phyloP scores from a whole-genome alignment of 1,284 basidiomycete genomes.

The Coniferiporia weirii region DNA sequence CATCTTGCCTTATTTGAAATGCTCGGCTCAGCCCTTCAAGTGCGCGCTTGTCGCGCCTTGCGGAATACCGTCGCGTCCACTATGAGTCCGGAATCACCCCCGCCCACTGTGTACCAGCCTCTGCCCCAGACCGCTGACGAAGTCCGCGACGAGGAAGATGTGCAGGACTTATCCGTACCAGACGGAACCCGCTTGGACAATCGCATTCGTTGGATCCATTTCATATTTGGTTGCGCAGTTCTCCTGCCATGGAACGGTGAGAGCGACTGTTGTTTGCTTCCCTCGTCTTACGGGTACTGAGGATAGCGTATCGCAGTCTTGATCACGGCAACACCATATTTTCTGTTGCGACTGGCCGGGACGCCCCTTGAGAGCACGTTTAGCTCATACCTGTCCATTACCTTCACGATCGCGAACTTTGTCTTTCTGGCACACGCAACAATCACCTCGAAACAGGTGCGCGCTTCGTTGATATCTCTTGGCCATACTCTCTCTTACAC shows the following conservation, averaged over 20 bases:
- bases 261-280: constrained; percentile 20
- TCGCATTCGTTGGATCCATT: constrained; percentile 51
- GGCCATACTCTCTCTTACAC: constrained; percentile 9
- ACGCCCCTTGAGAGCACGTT: constrained; percentile 57
- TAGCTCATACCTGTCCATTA: constrained; percentile 61
- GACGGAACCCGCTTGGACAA: not conserved
- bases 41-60: not conserved
- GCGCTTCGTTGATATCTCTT: not conserved
- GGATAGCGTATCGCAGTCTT: constrained; percentile 41
- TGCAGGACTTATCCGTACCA: not conserved
- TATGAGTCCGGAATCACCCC: not conserved
- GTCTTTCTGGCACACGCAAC: constrained; percentile 69
- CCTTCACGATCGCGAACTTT: constrained; percentile 62
- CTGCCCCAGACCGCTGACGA: constrained; percentile 6
- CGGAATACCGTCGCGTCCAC: not conserved
- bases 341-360: constrained; percentile 55
- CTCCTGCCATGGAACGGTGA: constrained; percentile 78
- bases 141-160: constrained; percentile 1
- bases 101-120: not conserved
- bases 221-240: constrained; percentile 66
- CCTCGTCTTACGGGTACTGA: constrained; percentile 2
- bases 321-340: constrained; percentile 74
- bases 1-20: not conserved
- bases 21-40: not conserved
- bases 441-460: constrained; percentile 59